phyloP scores from a whole-genome alignment of 1,284 basidiomycete species.

The Exobasidium rhododendri region DNA sequence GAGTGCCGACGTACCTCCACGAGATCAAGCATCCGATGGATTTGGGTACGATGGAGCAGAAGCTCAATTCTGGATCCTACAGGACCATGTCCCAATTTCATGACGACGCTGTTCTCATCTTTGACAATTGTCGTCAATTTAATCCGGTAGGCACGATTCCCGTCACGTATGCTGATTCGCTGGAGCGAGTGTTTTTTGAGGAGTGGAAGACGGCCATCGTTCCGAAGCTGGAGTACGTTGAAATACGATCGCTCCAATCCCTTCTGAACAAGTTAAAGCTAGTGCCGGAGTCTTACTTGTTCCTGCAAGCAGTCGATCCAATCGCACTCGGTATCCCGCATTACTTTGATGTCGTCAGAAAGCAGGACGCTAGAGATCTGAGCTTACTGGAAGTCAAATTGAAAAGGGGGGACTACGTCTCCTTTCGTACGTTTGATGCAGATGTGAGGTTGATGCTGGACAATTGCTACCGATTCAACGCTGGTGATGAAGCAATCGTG shows the following conservation, averaged over 20 bases:
- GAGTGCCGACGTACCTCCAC: conserved; percentile 88
- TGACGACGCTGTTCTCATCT: conserved; percentile 76
- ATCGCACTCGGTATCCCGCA: conserved; percentile 72
- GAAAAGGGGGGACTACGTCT: conserved; percentile 76
- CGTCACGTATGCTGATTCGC: conserved; percentile 67
- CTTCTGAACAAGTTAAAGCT: conserved; percentile 63
- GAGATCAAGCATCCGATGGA: conserved; percentile 93
- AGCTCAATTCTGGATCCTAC: conserved; percentile 55
- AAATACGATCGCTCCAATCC: conserved; percentile 74
- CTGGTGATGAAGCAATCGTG: conserved; percentile 71
- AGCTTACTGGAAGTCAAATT: conserved; percentile 76
- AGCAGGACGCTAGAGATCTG: conserved; percentile 82
- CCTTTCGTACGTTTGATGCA: conserved; percentile 70
- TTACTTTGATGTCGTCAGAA: conserved; percentile 76
- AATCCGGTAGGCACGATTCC: conserved; percentile 65
- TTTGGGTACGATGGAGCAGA: conserved; percentile 75
- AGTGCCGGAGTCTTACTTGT: conserved; percentile 32
- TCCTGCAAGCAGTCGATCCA: conserved; percentile 66
- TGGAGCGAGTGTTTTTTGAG: conserved; percentile 68
- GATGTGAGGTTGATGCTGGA: conserved; percentile 79
- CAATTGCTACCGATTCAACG: conserved; percentile 84
- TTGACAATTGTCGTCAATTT: conserved; percentile 69
- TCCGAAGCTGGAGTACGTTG: conserved; percentile 70
- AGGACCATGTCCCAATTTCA: conserved; percentile 63
- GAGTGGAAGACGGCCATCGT: conserved; percentile 81